These are phyloP conservation scores for Skeletonema tropicum DNA, from an alignment of 108 stramenopile genomes.

Conservation along the genomic window DNA sequence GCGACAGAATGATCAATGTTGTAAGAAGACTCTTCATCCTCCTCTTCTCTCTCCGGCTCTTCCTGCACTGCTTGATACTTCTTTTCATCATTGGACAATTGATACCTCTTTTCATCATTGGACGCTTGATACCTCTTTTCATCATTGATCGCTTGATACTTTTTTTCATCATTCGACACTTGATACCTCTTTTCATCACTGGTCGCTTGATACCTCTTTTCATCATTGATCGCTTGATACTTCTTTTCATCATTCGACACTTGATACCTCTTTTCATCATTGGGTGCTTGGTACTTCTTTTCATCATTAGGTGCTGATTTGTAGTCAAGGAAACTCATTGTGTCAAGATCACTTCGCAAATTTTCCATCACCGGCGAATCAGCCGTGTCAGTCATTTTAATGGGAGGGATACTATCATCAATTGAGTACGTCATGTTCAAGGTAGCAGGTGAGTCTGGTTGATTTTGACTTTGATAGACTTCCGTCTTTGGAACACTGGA, in stretches of 20 bases:
- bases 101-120: neutral
- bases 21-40: neutral
- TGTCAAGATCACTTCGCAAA: neutral
- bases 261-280: neutral
- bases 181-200: neutral
- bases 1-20: neutral
- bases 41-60: neutral
- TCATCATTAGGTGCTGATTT: neutral
- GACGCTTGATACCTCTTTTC: neutral
- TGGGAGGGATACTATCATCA: neutral
- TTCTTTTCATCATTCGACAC: neutral
- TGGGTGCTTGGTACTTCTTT: neutral
- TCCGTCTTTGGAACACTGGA: neutral
- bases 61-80: neutral
- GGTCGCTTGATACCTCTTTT: neutral
- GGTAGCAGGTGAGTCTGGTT: neutral
- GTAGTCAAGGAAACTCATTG: neutral
- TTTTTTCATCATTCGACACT: neutral
- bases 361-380: neutral
- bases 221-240: neutral
- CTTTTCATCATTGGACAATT: no score
- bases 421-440: neutral
- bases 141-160: neutral
- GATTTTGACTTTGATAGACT: neutral
- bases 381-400: neutral